phyloP scores from a whole-genome alignment of 225 moss, liverwort and hornwort species.

The Neckera pumila region DNA sequence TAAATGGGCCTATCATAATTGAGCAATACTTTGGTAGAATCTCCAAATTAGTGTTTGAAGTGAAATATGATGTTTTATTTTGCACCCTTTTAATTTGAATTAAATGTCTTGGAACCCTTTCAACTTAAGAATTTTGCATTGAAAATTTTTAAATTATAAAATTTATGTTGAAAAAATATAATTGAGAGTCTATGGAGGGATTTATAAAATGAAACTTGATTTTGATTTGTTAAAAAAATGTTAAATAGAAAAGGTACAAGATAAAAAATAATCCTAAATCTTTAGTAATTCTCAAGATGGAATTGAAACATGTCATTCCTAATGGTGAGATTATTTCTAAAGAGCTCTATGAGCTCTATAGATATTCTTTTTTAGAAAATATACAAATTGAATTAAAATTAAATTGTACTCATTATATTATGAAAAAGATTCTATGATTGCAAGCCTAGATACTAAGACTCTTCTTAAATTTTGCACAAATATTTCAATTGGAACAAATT shows the following conservation, averaged over 20 bases:
- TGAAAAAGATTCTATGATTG: no score
- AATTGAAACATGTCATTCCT: not conserved
- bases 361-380: no score
- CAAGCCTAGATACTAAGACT: no score
- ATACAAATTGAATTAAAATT: no score
- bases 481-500: no score
- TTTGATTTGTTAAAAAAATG: not conserved
- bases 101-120: not conserved
- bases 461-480: no score
- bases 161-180: not conserved
- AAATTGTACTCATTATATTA: no score
- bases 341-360: not conserved
- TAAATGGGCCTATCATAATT: not conserved
- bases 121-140: not conserved
- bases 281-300: rapidly evolving
- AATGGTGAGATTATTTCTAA: not conserved
- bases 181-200: rapidly evolving
- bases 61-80: not conserved
- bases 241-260: not conserved
- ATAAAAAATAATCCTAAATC: not conserved
- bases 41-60: not conserved
- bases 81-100: not conserved
- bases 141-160: not conserved
- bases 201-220: not conserved
- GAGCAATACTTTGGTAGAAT: not conserved